Conservation (phyloP, 805 yeast species). For the Lachancea fermentati region DNA sequence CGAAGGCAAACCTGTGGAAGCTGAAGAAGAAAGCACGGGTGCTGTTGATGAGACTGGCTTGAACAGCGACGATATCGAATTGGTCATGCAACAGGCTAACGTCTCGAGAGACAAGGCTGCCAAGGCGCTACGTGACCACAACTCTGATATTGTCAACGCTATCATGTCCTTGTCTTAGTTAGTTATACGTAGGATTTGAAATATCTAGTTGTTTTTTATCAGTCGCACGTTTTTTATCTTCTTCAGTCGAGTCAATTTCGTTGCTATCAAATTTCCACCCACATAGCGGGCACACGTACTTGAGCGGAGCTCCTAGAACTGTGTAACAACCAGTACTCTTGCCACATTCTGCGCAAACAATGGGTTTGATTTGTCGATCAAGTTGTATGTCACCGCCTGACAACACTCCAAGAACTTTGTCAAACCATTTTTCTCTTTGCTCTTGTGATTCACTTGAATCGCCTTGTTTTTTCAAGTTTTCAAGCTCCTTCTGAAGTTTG, state of each 20-base stretch:
- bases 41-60: conserved; percentile 84
- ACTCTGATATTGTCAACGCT: conserved; percentile 93
- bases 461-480: conserved; percentile 16
- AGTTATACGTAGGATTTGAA: conserved; percentile 1
- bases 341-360: conserved; percentile 25
- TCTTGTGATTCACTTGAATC: conserved; percentile 14
- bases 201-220: conserved; percentile 1
- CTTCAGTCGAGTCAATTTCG: neutral
- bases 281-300: conserved; percentile 28
- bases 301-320: conserved; percentile 17
- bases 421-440: conserved; percentile 32
- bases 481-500: conserved; percentile 32
- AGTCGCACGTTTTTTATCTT: conserved; percentile 2
- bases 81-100: conserved; percentile 87
- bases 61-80: conserved; percentile 72
- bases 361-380: conserved; percentile 13
- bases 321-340: conserved; percentile 23
- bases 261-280: conserved; percentile 12
- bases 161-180: conserved; percentile 66
- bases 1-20: conserved; percentile 36
- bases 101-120: conserved; percentile 87
- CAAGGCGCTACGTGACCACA: conserved; percentile 81
- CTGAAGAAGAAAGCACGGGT: conserved; percentile 46
- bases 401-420: conserved; percentile 26
- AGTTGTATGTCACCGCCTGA: conserved; percentile 28